Conservation (phyloP, 768 basidiomycete genomes). For the Termitomyces sp. region DNA sequence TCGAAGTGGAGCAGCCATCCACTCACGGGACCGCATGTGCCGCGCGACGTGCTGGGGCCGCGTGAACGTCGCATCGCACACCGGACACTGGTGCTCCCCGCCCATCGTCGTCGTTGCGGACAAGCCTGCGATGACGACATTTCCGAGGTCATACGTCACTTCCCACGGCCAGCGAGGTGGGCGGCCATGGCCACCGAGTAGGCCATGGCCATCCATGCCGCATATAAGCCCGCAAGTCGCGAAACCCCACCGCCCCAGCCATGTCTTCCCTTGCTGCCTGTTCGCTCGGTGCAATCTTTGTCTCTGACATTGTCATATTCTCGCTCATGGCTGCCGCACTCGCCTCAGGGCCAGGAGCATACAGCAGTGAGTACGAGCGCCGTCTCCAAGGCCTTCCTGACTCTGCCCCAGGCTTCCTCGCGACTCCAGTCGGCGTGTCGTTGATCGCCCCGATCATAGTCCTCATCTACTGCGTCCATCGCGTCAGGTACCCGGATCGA, state of each 20-base stretch:
- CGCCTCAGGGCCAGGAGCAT: slow-evolving; percentile 6
- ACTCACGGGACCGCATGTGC: slow-evolving; percentile 57
- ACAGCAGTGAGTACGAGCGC: slow-evolving; percentile 2
- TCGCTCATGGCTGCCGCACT: slow-evolving; percentile 9
- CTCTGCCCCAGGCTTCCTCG: slow-evolving; percentile 8
- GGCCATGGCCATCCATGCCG: too few relatives aligned
- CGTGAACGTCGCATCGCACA: slow-evolving; percentile 83
- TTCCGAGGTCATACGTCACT: neutral
- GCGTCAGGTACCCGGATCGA: slow-evolving; percentile 3
- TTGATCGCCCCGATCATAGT: slow-evolving; percentile 15
- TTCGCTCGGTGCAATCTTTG: slow-evolving; percentile 7
- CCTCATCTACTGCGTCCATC: slow-evolving; percentile 13
- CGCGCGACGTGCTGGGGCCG: slow-evolving; percentile 84
- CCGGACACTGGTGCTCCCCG: slow-evolving; percentile 81
- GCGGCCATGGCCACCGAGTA: too few relatives aligned
- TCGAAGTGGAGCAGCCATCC: neutral
- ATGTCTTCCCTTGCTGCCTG: too few relatives aligned
- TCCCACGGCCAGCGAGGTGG: too few relatives aligned
- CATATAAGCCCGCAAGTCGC: too few relatives aligned
- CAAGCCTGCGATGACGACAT: slow-evolving; percentile 1
- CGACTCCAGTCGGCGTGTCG: slow-evolving; percentile 11
- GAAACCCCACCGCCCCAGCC: too few relatives aligned
- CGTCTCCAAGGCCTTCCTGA: too few relatives aligned
- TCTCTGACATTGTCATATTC: slow-evolving; percentile 5
- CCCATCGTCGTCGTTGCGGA: slow-evolving; percentile 39